Conservation (phyloP, 2,329 filamentous ascomycete genomes). For the Apiospora saccharicola region DNA sequence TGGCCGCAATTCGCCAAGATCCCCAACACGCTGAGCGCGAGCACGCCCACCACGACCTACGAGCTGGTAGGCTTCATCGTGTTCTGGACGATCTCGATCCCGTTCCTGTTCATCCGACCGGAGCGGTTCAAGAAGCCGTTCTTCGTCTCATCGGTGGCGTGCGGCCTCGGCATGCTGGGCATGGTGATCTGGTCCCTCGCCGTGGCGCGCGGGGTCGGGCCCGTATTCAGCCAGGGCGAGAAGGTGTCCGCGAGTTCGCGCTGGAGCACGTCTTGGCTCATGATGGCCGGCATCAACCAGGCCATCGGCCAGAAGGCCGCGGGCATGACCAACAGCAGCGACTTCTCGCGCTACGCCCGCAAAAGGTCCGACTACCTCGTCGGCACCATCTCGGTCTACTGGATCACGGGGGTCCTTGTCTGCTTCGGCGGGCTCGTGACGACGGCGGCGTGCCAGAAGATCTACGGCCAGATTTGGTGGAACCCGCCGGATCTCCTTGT, state of each 20-base stretch:
- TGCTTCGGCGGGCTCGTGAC: conserved; percentile 52
- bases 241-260: conserved; percentile 41
- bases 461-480: conserved; percentile 56
- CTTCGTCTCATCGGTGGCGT: conserved; percentile 49
- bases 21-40: conserved; percentile 50
- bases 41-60: conserved; percentile 46
- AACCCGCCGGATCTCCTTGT: conserved; percentile 53
- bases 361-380: conserved; percentile 43
- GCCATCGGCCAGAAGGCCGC: conserved; percentile 47
- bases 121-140: conserved; percentile 56
- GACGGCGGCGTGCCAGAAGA: conserved; percentile 50
- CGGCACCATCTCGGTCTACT: conserved; percentile 48
- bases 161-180: conserved; percentile 52
- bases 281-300: conserved; percentile 53
- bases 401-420: conserved; percentile 50
- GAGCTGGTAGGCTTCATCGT: conserved; percentile 57
- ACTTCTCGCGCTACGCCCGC: conserved; percentile 51
- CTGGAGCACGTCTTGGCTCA: conserved; percentile 50
- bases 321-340: conserved; percentile 43
- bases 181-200: conserved; percentile 56
- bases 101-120: conserved; percentile 55
- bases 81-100: conserved; percentile 56
- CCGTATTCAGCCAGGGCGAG: conserved; percentile 49
- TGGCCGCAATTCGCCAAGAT: conserved; percentile 54
- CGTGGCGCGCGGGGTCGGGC: conserved; percentile 51